Evolutionary conservation across 805 yeast genomes (phyloP), one percentile per base, ranked within the genome.

Genomic region (Metschnikowia gruessii): DNA sequence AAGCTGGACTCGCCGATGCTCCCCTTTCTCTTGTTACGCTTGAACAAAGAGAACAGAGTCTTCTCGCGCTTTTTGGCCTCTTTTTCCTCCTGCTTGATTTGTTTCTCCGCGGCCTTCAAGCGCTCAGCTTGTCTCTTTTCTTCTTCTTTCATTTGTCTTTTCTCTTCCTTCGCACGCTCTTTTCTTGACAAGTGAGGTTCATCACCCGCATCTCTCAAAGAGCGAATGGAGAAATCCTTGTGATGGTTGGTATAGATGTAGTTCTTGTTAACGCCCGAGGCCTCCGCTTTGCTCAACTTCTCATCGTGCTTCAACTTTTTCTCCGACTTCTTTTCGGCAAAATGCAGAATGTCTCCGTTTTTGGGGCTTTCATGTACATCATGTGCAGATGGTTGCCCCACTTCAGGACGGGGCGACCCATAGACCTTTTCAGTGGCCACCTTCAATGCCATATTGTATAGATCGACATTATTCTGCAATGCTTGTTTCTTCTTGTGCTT

Each of bases 391-490:
- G 30, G 17, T 16, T 30, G 42, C n/a, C 21, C 32, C 2, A 36
- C 31, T 2, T 35, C 41, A 17, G 36, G 18, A 10, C 42, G 45
- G 22, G 33, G 49, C 18, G 41, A 33, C 5, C 83, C 83, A 55
- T 80, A 80, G 1, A 82, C 85, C 48, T 71, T 79, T 49, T 69
- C 72, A 59, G 73, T 66, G 0, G 87, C 87, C 12, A 77, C 75
- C 51, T 75, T 76, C 50, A 75, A 67, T 0, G 87, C 87, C 52
- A 66, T 66, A 17, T 69, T 70, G 54, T 81, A 82, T 70, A 80
- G 67, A 51, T 81, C 83, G 34, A 72, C 77, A 19, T 75, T 75
- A 22, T 77, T 60, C 35, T 62, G 53, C 36, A 40, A 39, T 29
- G 37, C 48, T 42, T 44, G 40, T 33, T 52, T 41, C 21, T 52